Evolutionary conservation across 352 stramenopile species (phyloP).

Genomic region (Pythium phragmiticola): DNA sequence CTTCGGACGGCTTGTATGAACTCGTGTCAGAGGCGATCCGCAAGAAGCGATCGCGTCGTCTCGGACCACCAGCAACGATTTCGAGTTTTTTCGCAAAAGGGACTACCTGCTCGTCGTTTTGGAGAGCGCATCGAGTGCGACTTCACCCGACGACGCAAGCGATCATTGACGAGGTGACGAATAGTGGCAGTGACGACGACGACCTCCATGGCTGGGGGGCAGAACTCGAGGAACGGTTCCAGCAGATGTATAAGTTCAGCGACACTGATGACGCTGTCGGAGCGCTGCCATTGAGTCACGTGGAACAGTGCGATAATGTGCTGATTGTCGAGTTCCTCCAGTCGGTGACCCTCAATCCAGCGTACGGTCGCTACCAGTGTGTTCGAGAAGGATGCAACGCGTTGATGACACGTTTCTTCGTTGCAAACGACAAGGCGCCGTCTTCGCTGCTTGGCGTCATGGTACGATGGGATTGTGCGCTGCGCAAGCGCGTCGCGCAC

Average conservation of each 20-base stretch:
- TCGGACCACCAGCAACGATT: constrained; percentile 37
- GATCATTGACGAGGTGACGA: constrained; percentile 13
- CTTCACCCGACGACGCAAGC: constrained; percentile 10
- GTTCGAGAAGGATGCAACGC: constrained; percentile 62
- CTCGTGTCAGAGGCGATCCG: constrained; percentile 65
- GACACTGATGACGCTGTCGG: background rate
- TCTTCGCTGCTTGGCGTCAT: constrained; percentile 40
- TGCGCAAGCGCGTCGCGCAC: constrained; percentile 60
- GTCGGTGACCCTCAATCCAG: constrained; percentile 49
- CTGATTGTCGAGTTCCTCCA: constrained; percentile 22
- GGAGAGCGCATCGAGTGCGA: constrained; percentile 13
- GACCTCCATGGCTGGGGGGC: constrained; percentile 11
- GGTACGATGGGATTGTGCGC: constrained; percentile 66
- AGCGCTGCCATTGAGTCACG: background rate
- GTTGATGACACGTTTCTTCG: constrained; percentile 43
- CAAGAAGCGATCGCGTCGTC: constrained; percentile 39
- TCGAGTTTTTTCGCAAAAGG: constrained; percentile 19
- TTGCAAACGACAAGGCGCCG: constrained; percentile 32
- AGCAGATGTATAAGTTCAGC: constrained; percentile 14
- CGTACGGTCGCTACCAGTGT: constrained; percentile 53
- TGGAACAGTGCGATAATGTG: constrained; percentile 13
- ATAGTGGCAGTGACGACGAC: background rate
- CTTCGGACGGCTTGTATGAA: constrained; percentile 68
- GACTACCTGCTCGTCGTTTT: constrained; percentile 4
- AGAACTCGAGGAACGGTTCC: constrained; percentile 3